Base-by-base conservation (phyloP, 2,329 filamentous ascomycete genomes). In the Xylaria sp. region DNA sequence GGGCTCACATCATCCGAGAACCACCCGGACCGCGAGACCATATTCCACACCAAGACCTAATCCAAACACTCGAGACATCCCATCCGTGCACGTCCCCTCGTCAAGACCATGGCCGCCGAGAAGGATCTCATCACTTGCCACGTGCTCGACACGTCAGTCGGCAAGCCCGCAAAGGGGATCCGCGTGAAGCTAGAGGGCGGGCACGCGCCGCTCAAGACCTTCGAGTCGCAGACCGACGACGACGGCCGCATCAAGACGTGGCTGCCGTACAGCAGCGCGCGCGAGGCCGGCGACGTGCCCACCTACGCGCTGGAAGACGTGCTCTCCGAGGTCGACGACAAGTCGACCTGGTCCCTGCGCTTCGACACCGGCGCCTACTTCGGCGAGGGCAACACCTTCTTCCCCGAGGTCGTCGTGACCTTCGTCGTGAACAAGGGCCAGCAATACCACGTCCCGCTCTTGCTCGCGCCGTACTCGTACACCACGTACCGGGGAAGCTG, bases 71-170 rank as follows among this genome's bases (percentile, higher is more conserved):
- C n/a, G n/a, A n/a, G n/a, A 37, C 19, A 37, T 40, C 37, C 37
- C 37, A 41, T 40, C 38, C 15, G 17, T 19, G 17, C 41, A 40
- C 17, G 40, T 10, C 33, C 38, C 31, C 1, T 17, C 25, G 35
- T 29, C 60, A 21, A 29, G 21, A 63, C 62, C 47, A 74, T 74
- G 74, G 70, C 73, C 37, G 65, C 27, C 67, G 67, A 71, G 61
- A 87, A 85, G 72, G 86, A 87, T 73, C 86, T 86, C 73, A 94
- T 95, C 72, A 94, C 91, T 75, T 94, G 91, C 81, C 91, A 95
- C 81, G 86, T 93, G 76, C 90, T 95, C 75, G 90, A 95, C 81
- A 94, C 91, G 10, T 85, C 87, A n/a, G 79, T 84, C 63, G 91
- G 91, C 72, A 83, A 83, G 59, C 91, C 91, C 21, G 91, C 86